Evolutionary conservation across 1,284 basidiomycete genomes (phyloP), one percentile per base, ranked within the genome.

Genomic region (Ceratobasidium sp.): DNA sequence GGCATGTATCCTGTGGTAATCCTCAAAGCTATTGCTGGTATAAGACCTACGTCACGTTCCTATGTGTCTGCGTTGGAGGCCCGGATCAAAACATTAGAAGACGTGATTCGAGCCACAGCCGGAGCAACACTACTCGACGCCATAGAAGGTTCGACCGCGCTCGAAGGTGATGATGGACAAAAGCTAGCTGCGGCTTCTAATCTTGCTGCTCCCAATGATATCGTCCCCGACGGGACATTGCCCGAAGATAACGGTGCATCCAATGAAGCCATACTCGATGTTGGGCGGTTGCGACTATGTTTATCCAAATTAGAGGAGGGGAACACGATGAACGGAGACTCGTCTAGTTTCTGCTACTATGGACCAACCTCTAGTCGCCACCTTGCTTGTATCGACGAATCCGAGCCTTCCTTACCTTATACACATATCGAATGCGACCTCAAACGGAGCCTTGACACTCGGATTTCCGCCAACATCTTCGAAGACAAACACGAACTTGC

Each of bases 231-330:
- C 23, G 69, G n/a, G 23, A 61, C 26, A 23, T 46, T 73, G n/a
- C 70, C 70, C 9, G 70, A 73, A n/a, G 70, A 73, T 28, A 73
- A 42, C 23, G 70, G 70, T 13, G 70, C 70, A n/a, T 62, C 70
- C 5, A 44, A 62, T 20, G 44, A 62, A 40, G 70, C 70, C 26
- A 73, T 73, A n/a, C 57, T 73, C 28, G 70, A 73, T 33, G 38
- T 73, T 28, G 59, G 70, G 6, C 57, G 59, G 10, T 23, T 73
- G 40, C 70, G 70, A 23, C 33, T 73, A 33, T 62, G 40, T 44
- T 9, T 73, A 10, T 64, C 44, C 6, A 57, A 44, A 17, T 12
- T 57, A 26, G 59, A 61, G 13, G 44, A 73, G 42, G 52, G 48
- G 23, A 28, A 48, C 64, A 66, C 64, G 64, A 48, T 66, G 64